A percentile compares a stretch with the other conserved stretches of the same genome.
Conservation (phyloP, 1,284 basidiomycete species). For the Trametes pubescens region DNA sequence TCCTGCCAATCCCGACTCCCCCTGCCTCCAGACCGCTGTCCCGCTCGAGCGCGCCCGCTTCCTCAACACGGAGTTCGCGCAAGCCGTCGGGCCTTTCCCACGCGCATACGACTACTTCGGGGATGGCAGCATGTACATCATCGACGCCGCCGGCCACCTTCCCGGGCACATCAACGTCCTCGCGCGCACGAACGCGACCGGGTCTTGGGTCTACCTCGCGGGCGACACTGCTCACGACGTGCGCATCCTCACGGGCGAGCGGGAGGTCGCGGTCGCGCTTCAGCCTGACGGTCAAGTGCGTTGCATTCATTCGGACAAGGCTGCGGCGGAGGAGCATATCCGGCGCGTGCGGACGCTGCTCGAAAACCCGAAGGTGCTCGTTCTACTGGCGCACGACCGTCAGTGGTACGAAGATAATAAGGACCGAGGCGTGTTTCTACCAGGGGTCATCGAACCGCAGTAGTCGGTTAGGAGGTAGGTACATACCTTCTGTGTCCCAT, state of each 20-base stretch:
- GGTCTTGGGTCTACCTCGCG: slow-evolving; percentile 63
- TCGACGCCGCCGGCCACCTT: slow-evolving; percentile 63
- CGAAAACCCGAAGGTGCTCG: slow-evolving; percentile 49
- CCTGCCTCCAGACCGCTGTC: slow-evolving; percentile 48
- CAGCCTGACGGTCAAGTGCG: slow-evolving; percentile 35
- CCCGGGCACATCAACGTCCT: slow-evolving; percentile 61
- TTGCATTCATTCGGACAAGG: slow-evolving; percentile 55
- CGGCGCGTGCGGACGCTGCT: slow-evolving; percentile 48
- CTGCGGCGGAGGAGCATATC: slow-evolving; percentile 51
- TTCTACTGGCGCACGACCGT: slow-evolving; percentile 61
- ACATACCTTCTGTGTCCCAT: too few species aligned
- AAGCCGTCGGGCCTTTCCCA: slow-evolving; percentile 56
- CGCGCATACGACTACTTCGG: slow-evolving; percentile 59
- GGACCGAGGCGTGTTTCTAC: slow-evolving; percentile 48
- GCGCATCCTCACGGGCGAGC: slow-evolving; percentile 57
- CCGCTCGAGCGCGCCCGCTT: slow-evolving; percentile 53
- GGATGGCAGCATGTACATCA: slow-evolving; percentile 63
- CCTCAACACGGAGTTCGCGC: slow-evolving; percentile 45
- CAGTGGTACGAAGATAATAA: slow-evolving; percentile 58
- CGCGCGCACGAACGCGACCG: slow-evolving; percentile 61
- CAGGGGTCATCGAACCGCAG: slow-evolving; percentile 48
- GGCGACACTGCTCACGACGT: slow-evolving; percentile 64
- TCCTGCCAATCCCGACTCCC: slow-evolving; percentile 49
- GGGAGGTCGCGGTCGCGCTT: slow-evolving; percentile 46
- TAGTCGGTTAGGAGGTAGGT: not conserved